Percentiles rank a stretch among this genome's conserved stretches.
These are phyloP conservation scores for Apiotrichum sp. DNA, from an alignment of 1,284 basidiomycete species.

Conservation along the genomic window DNA sequence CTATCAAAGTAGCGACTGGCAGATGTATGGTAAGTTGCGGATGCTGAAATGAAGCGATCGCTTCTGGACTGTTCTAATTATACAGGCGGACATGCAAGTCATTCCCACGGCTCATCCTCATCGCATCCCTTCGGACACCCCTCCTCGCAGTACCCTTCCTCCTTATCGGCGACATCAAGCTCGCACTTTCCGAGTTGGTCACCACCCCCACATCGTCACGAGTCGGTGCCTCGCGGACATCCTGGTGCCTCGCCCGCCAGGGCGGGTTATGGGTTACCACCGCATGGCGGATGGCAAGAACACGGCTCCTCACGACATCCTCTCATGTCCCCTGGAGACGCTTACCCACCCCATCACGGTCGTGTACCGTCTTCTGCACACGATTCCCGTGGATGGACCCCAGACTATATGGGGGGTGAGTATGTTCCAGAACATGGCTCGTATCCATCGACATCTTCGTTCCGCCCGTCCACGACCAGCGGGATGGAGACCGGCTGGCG, in stretches of 20 bases:
- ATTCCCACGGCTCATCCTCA: not conserved
- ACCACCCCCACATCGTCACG: not conserved
- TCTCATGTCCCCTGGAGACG: not conserved
- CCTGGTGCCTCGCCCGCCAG: not conserved
- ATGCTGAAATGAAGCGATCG: too few species aligned
- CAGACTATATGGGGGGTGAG: too few species aligned
- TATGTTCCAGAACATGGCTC: not conserved
- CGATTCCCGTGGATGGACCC: conserved; percentile 5
- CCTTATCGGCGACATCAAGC: not conserved
- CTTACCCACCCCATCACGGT: not conserved
- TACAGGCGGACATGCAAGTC: not conserved
- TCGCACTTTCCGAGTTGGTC: not conserved
- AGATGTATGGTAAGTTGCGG: conserved; percentile 1
- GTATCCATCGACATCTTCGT: not conserved
- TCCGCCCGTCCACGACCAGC: not conserved
- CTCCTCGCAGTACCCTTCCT: not conserved
- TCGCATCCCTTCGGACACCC: not conserved
- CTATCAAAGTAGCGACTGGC: conserved; percentile 1
- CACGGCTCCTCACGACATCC: not conserved
- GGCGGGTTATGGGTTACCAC: not conserved
- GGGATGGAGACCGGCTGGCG: conserved; percentile 4
- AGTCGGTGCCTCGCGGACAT: not conserved
- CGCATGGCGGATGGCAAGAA: not conserved
- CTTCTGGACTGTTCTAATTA: not conserved
- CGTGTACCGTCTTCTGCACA: not conserved